phyloP scores from a whole-genome alignment of 2,329 filamentous ascomycete species.

The Didymella pomorum region DNA sequence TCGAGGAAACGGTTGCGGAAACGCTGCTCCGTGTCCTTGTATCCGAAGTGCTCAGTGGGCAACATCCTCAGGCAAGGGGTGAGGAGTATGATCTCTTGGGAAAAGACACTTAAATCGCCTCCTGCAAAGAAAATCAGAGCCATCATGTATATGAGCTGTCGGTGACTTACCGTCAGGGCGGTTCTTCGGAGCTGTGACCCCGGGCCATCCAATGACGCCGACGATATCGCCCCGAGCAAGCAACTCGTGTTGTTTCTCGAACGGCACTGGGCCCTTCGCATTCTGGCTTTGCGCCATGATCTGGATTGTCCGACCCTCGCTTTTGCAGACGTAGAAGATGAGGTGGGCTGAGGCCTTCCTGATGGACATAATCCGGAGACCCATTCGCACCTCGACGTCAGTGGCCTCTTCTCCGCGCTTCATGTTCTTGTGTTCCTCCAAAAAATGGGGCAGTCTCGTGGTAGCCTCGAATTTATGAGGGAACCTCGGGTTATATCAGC shows the following conservation, averaged over 20 bases:
- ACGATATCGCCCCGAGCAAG: conserved; percentile 94
- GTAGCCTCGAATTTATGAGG: conserved; percentile 93
- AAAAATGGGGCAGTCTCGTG: conserved; percentile 82
- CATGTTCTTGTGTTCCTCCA: conserved; percentile 78
- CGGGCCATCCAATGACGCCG: conserved; percentile 83
- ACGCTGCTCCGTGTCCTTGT: conserved; percentile 93
- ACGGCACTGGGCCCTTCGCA: conserved; percentile 71
- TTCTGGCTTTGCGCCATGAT: conserved; percentile 91
- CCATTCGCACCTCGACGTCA: conserved; percentile 78
- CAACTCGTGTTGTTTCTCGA: conserved; percentile 88
- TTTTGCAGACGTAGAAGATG: conserved; percentile 57
- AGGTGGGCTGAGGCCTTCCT: conserved; percentile 32
- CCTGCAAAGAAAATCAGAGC: neutral
- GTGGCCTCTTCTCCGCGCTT: conserved; percentile 86
- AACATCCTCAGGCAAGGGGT: conserved; percentile 91
- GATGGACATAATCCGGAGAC: conserved; percentile 77
- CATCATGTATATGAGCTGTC: neutral
- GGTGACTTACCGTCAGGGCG: conserved; percentile 4
- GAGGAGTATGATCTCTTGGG: conserved; percentile 82
- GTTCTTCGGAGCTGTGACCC: conserved; percentile 87
- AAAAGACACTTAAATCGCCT: conserved; percentile 94
- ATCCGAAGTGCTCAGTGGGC: conserved; percentile 74
- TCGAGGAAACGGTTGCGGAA: conserved; percentile 95
- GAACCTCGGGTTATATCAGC: conserved; percentile 50
- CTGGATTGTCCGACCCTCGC: conserved; percentile 80